phyloP scores from a whole-genome alignment of 441 rosid genomes.

The Omphalea diandra region DNA sequence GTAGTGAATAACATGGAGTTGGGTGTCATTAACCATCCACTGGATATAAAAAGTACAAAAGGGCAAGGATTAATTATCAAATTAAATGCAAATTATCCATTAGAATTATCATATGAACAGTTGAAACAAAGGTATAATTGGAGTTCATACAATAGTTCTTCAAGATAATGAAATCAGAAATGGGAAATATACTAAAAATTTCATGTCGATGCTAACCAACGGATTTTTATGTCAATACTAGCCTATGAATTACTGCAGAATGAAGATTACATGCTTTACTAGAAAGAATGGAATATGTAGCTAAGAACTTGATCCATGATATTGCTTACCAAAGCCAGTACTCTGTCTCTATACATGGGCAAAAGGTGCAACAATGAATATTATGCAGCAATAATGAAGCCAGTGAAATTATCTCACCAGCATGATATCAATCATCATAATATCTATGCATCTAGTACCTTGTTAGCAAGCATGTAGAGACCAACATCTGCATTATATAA shows the following conservation, averaged over 20 bases:
- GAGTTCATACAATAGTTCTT: conserved; percentile 2
- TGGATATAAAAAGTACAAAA: conserved; percentile 34
- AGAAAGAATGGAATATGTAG: not conserved
- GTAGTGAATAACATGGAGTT: conserved; percentile 91
- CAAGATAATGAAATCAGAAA: not conserved
- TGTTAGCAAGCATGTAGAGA: conserved; percentile 97
- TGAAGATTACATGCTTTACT: not conserved
- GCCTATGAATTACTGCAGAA: not conserved
- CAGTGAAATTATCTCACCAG: not conserved
- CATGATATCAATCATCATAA: conserved; percentile 6
- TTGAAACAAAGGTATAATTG: not conserved
- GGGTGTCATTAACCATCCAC: conserved; percentile 99
- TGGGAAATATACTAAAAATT: not conserved
- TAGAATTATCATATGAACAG: not conserved
- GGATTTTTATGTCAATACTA: not conserved
- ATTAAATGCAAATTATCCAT: not conserved
- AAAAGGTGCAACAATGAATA: not conserved
- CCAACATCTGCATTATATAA: conserved; percentile 96
- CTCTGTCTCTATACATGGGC: not conserved
- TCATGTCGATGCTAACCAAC: not conserved
- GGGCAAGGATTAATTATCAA: conserved; percentile 4
- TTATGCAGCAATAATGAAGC: not conserved
- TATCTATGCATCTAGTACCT: conserved; percentile 43
- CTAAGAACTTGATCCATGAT: not conserved
- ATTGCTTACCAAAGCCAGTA: not conserved